Conservation (phyloP, 2,329 filamentous ascomycete genomes). For the Ophiosphaerella herpotricha region DNA sequence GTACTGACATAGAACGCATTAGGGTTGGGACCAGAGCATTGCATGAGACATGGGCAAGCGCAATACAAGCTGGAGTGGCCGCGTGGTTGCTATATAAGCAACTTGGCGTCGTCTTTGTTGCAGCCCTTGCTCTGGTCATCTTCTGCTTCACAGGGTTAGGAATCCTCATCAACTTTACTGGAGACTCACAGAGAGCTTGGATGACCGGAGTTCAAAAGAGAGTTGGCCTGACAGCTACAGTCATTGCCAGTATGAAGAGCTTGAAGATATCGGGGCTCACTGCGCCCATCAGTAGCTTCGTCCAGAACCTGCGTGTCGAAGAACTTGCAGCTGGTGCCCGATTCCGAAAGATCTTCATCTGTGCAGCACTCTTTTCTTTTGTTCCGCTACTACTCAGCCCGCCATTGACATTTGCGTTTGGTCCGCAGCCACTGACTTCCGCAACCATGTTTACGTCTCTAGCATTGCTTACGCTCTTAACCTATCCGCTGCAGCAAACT, state of each 20-base stretch:
- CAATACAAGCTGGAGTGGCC: constrained; percentile 14
- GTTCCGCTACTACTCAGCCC: constrained; percentile 9
- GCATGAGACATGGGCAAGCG: constrained; percentile 27
- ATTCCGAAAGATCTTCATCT: constrained; percentile 13
- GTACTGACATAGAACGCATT: constrained; percentile 31
- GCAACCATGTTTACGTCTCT: constrained; percentile 14
- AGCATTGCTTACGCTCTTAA: constrained; percentile 13
- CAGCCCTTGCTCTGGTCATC: constrained; percentile 23
- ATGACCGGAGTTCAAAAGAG: constrained; percentile 32
- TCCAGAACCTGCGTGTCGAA: constrained; percentile 43
- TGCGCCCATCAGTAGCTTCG: constrained; percentile 28
- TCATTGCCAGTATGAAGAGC: constrained; percentile 47
- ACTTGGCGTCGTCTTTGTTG: constrained; percentile 27
- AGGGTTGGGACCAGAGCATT: constrained; percentile 13
- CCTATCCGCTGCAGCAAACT: constrained; percentile 8
- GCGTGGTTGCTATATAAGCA: constrained; percentile 22
- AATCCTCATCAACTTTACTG: constrained; percentile 27
- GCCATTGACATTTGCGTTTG: constrained; percentile 12
- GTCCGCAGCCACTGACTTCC: constrained; percentile 2
- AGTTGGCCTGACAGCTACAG: constrained; percentile 31
- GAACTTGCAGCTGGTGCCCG: constrained; percentile 32
- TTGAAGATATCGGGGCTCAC: constrained; percentile 49
- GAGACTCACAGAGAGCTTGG: constrained; percentile 30
- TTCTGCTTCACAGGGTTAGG: constrained; percentile 23
- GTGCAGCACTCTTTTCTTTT: constrained; percentile 10